These are phyloP conservation scores for Triticum timopheevii DNA, from an alignment of 176 grass and related monocot genomes.

Conservation along the genomic window DNA sequence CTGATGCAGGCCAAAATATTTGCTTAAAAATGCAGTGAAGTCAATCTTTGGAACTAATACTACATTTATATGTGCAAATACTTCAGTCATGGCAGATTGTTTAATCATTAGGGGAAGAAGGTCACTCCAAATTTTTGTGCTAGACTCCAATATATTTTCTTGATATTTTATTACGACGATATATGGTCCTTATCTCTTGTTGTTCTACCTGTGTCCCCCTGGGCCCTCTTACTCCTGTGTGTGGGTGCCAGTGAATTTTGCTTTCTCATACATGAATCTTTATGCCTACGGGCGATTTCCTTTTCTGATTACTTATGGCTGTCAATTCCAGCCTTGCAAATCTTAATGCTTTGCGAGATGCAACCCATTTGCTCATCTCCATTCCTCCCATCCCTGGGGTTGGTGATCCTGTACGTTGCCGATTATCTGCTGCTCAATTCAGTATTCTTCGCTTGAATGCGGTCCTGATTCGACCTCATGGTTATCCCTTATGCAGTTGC, in stretches of 20 bases:
- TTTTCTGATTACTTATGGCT: background rate
- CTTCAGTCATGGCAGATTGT: background rate
- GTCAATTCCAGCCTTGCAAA: constrained; percentile 37
- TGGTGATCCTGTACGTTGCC: constrained; percentile 73
- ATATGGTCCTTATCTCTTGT: background rate
- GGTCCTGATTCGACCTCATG: background rate
- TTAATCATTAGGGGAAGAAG: background rate
- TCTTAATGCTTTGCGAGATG: constrained; percentile 41
- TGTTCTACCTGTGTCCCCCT: background rate
- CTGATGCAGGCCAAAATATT: background rate
- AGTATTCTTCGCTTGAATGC: background rate
- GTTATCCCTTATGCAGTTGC: constrained; percentile 46
- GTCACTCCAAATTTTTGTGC: background rate
- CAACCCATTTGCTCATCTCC: constrained; percentile 71
- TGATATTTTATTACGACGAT: background rate
- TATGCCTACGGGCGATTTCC: background rate
- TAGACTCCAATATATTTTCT: background rate
- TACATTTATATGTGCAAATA: background rate
- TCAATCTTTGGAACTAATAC: background rate
- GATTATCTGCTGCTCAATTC: background rate
- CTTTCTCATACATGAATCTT: background rate
- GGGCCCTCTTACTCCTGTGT: background rate
- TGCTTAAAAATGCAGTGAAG: background rate
- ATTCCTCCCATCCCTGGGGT: constrained; percentile 61
- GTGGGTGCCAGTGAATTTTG: background rate